Base-by-base conservation (phyloP, 2,329 filamentous ascomycete genomes). In the Thielaviopsis musarum region DNA sequence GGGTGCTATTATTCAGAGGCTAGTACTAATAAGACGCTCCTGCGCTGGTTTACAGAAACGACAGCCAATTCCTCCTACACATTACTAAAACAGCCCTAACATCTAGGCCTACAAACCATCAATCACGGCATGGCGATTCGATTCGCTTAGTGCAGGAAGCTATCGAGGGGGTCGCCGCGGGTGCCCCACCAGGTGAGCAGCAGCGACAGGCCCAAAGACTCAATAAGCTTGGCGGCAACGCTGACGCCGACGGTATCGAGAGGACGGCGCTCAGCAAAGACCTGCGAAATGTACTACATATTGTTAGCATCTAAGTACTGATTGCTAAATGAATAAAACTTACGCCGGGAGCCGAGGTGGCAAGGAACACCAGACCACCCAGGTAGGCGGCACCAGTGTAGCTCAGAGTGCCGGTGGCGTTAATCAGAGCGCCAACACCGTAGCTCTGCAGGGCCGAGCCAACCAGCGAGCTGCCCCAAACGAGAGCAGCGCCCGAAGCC, bases 111-210 rank as follows among this genome's bases (percentile, higher is more conserved):
- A 52, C 41, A 52, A 41, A 45, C 45, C 28, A 53, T 34, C 51
- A 51, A 24, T 22, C 52, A 53, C 52, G 3, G 6, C 19, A 38
- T 22, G 22, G n/a, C 19, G 15, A 21, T 55, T 24, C 24, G 19
- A 30, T 24, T n/a, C 12, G 56, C 53, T 58, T 62, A 62, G 54
- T 59, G 55, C 48, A 62, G 55, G 57, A 62, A 62, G 58, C 30
- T 91, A 69, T 90, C 83, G 73, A 95, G 94, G 62, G 89, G 89
- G 77, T 90, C 91, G 75, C 89, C 93, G 70, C 87, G 85, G 69
- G 91, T 96, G 69, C 91, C 91, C 91, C 91, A 97, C 87, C 88
- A 97, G 70, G 89, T 95, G 67, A 97, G 79, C 81, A 97, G 89
- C 68, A 95, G 71, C 64, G 87, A 90, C 61, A 97, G 81, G 64